Base-by-base conservation (phyloP, 1,139 yeast species). In the Candida buenavistaensis region DNA sequence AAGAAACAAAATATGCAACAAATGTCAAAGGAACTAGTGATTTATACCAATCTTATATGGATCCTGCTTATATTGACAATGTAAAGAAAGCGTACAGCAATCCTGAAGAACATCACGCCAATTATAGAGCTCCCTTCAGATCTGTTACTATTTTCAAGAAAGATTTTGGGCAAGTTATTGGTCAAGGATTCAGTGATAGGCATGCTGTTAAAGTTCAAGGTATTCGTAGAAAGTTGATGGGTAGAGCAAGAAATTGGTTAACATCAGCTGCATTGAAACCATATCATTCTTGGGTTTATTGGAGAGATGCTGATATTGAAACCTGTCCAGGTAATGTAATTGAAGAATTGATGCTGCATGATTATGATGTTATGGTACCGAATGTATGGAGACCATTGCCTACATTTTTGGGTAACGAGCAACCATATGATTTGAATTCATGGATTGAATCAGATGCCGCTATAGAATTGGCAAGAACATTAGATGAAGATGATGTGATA, bases 161-260 rank as follows among this genome's bases (percentile, higher is more conserved):
- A 53, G 94, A 88, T 58, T 88, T 88, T 54, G 96, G 96, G 11
- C 90, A 83, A 57, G 72, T 72, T 5, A 82, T 83, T 45, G 92
- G 94, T 9, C 95, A 86, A 55, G 96, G 97, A 3, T 90, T 92
- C 57, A 77, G 86, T 45, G 95, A 86, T 54, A 68, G 96, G 43
- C 96, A 88, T 54, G 94, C 87, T 13, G 94, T 87, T 30, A 86
- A 85, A 54, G 90, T 85, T 14, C 96, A 88, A 61, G 96, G 95
- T 11, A 82, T 86, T 25, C 74, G 96, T 50, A 69, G 96, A 43
- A 87, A 85, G 54, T 62, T 86, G 43, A 86, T 88, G 96, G 96
- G 95, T 2, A 69, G 94, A 40, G 96, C 96, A 3, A 72, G 96
- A 57, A 88, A 88, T 57, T 88, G 95, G 94, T 65, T 88, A 34